A percentile compares a stretch with the other conserved stretches of the same genome.
phyloP scores from a whole-genome alignment of 2,329 filamentous ascomycete genomes.

The Byssoonygena ceratinophila region DNA sequence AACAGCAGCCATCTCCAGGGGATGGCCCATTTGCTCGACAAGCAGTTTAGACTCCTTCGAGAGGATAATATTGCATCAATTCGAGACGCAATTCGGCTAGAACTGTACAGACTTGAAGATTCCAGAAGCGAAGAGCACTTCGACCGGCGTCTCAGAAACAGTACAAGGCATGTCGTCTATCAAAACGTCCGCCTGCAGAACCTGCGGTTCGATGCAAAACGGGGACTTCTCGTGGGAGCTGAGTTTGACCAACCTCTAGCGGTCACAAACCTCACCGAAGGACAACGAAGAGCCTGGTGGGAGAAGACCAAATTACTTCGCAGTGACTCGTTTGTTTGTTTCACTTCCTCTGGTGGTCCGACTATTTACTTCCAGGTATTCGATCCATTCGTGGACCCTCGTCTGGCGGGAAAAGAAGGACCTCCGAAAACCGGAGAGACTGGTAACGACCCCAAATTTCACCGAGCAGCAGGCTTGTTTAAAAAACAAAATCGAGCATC shows the following conservation, averaged over 20 bases:
- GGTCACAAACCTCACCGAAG: constrained; percentile 17
- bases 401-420: neutral
- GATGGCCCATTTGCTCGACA: constrained; percentile 42
- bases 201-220: constrained; percentile 29
- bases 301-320: constrained; percentile 40
- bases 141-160: neutral
- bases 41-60: constrained; percentile 47
- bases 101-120: constrained; percentile 25
- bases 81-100: constrained; percentile 38
- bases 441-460: neutral
- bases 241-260: constrained; percentile 38
- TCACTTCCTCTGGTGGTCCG: constrained; percentile 29
- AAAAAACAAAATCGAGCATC: constrained; percentile 23
- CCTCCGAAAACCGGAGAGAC: neutral
- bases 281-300: constrained; percentile 43
- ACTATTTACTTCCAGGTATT: constrained; percentile 23
- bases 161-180: constrained; percentile 28
- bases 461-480: constrained; percentile 16
- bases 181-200: constrained; percentile 25
- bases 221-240: constrained; percentile 39
- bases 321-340: constrained; percentile 42
- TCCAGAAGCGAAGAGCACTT: constrained; percentile 6
- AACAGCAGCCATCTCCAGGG: constrained; percentile 35
- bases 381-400: neutral
- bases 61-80: constrained; percentile 48